Conservation (phyloP, 371 early-diverging fungal genomes). For the Ordospora colligata region DNA sequence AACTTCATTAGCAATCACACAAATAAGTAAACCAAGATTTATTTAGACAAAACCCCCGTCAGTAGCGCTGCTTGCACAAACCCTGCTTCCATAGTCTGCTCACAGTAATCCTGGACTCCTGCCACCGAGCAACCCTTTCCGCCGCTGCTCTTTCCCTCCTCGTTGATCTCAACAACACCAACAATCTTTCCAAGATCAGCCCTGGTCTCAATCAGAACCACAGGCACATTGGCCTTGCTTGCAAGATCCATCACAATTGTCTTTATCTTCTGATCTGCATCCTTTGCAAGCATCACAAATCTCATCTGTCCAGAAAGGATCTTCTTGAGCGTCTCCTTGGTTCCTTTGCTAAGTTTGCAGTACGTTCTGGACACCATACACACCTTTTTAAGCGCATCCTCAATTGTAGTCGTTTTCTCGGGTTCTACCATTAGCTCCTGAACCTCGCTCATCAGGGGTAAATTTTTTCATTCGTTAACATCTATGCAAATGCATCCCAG, state of each 20-base stretch:
- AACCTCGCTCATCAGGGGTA: constrained; percentile 26
- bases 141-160: constrained; percentile 12
- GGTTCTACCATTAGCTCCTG: constrained; percentile 42
- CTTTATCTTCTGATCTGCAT: constrained; percentile 18
- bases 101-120: constrained; percentile 25
- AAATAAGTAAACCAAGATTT: not conserved
- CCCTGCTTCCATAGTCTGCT: constrained; percentile 6
- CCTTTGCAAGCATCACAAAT: constrained; percentile 50
- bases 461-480: constrained; percentile 14
- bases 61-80: constrained; percentile 17
- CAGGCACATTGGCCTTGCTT: constrained; percentile 34
- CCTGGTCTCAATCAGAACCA: constrained; percentile 43
- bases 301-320: constrained; percentile 20
- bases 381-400: constrained; percentile 40
- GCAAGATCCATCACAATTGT: constrained; percentile 17
- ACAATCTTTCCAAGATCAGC: constrained; percentile 44
- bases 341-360: constrained; percentile 33
- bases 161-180: constrained; percentile 22
- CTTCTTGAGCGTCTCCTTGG: constrained; percentile 26
- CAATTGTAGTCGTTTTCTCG: constrained; percentile 31
- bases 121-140: constrained; percentile 38
- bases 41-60: not conserved
- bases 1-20: not conserved
- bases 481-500: not conserved
- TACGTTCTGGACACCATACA: constrained; percentile 33